These are phyloP conservation scores for Ceratopteris richardii DNA, from an alignment of 75 land plant species.

Conservation along the genomic window DNA sequence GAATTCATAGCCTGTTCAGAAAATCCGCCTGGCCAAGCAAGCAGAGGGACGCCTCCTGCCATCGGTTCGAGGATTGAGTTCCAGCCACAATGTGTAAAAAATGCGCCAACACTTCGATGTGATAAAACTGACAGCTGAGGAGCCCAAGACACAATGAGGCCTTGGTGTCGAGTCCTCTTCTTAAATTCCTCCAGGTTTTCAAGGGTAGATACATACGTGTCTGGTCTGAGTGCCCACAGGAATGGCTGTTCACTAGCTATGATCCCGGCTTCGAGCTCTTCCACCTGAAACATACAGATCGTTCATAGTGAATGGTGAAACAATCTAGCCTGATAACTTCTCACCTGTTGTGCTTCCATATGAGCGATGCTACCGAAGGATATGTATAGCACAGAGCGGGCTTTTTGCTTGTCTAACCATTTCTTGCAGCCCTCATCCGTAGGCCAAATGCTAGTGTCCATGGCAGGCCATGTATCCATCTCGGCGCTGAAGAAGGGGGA, in stretches of 20 bases:
- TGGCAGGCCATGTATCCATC: neutral
- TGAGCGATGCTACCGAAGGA: neutral
- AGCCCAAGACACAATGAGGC: slow-evolving; percentile 6
- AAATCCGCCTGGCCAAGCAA: slow-evolving; percentile 2
- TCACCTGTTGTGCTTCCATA: no score
- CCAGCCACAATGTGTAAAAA: neutral
- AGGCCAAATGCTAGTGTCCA: neutral
- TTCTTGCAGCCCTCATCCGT: neutral
- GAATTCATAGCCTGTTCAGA: neutral
- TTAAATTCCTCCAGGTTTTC: neutral
- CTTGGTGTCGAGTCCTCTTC: no score
- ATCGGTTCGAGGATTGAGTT: neutral
- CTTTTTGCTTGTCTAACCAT: neutral
- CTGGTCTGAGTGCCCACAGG: neutral
- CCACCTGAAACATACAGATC: neutral
- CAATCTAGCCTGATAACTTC: no score
- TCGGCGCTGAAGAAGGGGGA: no score
- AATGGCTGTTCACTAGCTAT: neutral
- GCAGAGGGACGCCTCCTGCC: neutral
- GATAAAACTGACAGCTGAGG: neutral
- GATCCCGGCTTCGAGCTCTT: no score
- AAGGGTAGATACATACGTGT: neutral
- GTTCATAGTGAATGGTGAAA: no score
- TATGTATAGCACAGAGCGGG: no score
- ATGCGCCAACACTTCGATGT: neutral